phyloP scores from a whole-genome alignment of 805 yeast genomes.

The Lipomyces sp. region DNA sequence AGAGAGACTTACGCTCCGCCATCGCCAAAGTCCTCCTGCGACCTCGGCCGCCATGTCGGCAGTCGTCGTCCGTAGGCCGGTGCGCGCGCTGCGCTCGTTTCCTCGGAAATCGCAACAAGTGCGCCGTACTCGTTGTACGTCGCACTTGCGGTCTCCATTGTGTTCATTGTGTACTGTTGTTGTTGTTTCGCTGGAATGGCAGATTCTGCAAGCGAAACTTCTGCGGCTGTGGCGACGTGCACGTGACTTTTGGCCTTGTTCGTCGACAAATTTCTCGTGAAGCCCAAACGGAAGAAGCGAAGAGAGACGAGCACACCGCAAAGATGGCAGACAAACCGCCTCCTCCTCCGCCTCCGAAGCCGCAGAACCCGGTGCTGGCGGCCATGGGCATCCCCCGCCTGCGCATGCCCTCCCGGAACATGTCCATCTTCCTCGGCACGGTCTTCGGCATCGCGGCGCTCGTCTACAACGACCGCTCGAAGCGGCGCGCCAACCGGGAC shows the following conservation, averaged over 20 bases:
- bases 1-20: slow-evolving; percentile 36
- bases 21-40: slow-evolving; percentile 35
- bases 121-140: slow-evolving; percentile 20
- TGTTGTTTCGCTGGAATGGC: neutral
- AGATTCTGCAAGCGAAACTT: neutral
- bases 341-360: slow-evolving; percentile 3
- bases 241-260: no score
- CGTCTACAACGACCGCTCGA: slow-evolving; percentile 68
- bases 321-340: no score
- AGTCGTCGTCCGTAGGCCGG: slow-evolving; percentile 33
- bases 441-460: slow-evolving; percentile 69
- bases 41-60: slow-evolving; percentile 35
- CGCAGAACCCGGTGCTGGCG: slow-evolving; percentile 64
- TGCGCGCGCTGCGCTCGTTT: neutral
- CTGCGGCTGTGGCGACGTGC: neutral
- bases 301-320: no score
- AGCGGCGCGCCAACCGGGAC: slow-evolving; percentile 63
- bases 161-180: no score
- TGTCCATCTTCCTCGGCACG: slow-evolving; percentile 85
- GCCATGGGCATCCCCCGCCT: slow-evolving; percentile 81
- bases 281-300: no score
- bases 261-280: no score
- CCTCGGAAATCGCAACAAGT: slow-evolving; percentile 1
- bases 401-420: slow-evolving; percentile 82
- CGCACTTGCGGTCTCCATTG: slow-evolving; percentile 1